Evolutionary conservation across 2,329 filamentous ascomycete genomes (phyloP).

Genomic region (Chalaropsis ovoidea): DNA sequence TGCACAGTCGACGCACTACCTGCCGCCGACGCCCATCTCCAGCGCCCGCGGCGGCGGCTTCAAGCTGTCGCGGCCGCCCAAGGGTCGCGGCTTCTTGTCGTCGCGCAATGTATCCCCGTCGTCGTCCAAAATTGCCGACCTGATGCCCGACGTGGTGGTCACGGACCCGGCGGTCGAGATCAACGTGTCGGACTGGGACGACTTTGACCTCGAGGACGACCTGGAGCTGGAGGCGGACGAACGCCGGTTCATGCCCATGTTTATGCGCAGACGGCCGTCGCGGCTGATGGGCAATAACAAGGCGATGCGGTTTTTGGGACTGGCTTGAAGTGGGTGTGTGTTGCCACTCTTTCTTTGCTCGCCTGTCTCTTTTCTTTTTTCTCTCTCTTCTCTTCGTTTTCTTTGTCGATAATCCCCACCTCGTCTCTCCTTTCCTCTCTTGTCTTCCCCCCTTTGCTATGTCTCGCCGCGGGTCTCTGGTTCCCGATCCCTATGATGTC

Average conservation of each 20-base stretch:
- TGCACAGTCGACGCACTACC: slow-evolving; percentile 17
- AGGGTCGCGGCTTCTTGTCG: slow-evolving; percentile 17
- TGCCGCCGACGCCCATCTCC: slow-evolving; percentile 17
- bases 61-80: slow-evolving; percentile 24
- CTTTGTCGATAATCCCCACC: neutral
- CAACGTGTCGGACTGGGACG: slow-evolving; percentile 22
- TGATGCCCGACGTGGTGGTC: slow-evolving; percentile 7
- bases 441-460: slow-evolving; percentile 14
- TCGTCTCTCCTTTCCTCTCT: slow-evolving; percentile 4
- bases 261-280: slow-evolving; percentile 32
- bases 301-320: slow-evolving; percentile 45
- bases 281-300: slow-evolving; percentile 41
- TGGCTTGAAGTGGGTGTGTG: slow-evolving; percentile 32
- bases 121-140: slow-evolving; percentile 4
- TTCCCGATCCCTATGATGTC: slow-evolving; percentile 16
- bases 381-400: neutral
- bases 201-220: slow-evolving; percentile 21
- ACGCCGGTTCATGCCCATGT: slow-evolving; percentile 44
- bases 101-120: slow-evolving; percentile 21
- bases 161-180: slow-evolving; percentile 15
- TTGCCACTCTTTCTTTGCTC: neutral
- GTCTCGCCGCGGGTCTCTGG: slow-evolving; percentile 4
- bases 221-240: slow-evolving; percentile 37
- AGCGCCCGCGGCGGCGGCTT: slow-evolving; percentile 16
- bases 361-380: neutral